Conservation (phyloP, 306 rosid genomes). For the Prosopis cineraria region DNA sequence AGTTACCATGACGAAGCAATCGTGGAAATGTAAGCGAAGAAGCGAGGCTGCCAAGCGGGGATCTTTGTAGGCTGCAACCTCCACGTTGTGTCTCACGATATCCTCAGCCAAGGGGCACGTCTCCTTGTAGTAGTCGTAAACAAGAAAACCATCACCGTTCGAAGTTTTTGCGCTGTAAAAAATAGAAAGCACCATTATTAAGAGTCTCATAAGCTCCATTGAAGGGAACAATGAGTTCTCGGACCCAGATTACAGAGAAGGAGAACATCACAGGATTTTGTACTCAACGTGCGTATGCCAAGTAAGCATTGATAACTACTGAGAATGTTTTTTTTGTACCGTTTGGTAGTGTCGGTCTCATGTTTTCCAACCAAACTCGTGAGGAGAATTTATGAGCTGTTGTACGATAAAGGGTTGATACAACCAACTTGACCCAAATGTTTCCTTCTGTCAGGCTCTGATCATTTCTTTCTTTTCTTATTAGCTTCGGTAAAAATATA, state of each 20-base stretch:
- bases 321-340: constrained; percentile 34
- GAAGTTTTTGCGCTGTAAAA: constrained; percentile 36
- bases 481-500: background rate
- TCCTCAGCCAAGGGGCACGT: constrained; percentile 72
- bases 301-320: constrained; percentile 14
- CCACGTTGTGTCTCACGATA: constrained; percentile 63
- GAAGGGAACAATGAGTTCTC: constrained; percentile 30
- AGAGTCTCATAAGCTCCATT: constrained; percentile 40
- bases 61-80: constrained; percentile 59
- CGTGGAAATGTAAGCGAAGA: constrained; percentile 93
- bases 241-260: background rate
- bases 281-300: background rate
- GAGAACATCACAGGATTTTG: background rate
- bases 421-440: constrained; percentile 63
- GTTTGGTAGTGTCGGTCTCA: constrained; percentile 25
- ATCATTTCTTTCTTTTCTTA: constrained; percentile 24
- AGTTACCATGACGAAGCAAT: constrained; percentile 83
- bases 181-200: constrained; percentile 33
- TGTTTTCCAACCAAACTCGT: constrained; percentile 58
- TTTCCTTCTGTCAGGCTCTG: background rate
- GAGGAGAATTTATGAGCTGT: constrained; percentile 37
- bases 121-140: constrained; percentile 66
- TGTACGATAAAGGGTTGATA: constrained; percentile 55
- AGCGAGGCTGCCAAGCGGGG: constrained; percentile 88
- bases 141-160: constrained; percentile 42